A percentile compares a stretch with the other conserved stretches of the same genome.
phyloP scores from a whole-genome alignment of 2,329 filamentous ascomycete genomes.

The Botryotinia calthae region DNA sequence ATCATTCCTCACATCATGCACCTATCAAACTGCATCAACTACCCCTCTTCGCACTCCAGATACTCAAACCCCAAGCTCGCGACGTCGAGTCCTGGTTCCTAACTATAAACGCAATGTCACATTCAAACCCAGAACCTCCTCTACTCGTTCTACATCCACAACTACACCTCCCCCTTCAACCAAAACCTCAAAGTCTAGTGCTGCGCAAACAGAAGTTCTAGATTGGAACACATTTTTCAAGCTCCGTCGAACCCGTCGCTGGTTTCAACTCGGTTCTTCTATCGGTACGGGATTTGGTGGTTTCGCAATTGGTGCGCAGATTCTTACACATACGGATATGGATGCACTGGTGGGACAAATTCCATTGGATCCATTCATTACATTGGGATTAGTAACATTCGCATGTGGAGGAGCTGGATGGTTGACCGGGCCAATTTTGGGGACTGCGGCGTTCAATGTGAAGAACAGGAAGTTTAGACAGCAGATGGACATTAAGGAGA shows the following conservation, averaged over 20 bases:
- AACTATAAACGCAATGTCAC: slow-evolving; percentile 34
- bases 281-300: slow-evolving; percentile 61
- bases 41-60: slow-evolving; percentile 25
- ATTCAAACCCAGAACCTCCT: slow-evolving; percentile 27
- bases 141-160: slow-evolving; percentile 28
- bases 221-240: slow-evolving; percentile 94
- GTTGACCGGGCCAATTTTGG: slow-evolving; percentile 80
- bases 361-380: slow-evolving; percentile 83
- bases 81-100: slow-evolving; percentile 32
- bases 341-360: slow-evolving; percentile 69
- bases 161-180: slow-evolving; percentile 21
- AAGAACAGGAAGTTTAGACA: slow-evolving; percentile 67
- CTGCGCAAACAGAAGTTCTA: slow-evolving; percentile 39
- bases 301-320: slow-evolving; percentile 60
- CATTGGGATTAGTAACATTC: slow-evolving; percentile 76
- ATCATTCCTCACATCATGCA: slow-evolving; percentile 31
- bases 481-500: slow-evolving; percentile 86
- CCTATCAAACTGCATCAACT: slow-evolving; percentile 31
- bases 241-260: slow-evolving; percentile 79
- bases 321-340: slow-evolving; percentile 68
- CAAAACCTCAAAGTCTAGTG: slow-evolving; percentile 16
- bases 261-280: slow-evolving; percentile 78
- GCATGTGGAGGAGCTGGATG: slow-evolving; percentile 79
- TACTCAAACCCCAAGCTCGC: slow-evolving; percentile 10
- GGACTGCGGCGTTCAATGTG: slow-evolving; percentile 74